A percentile compares a stretch with the other conserved stretches of the same genome.
These are phyloP conservation scores for Astrothelium macrocarpum DNA, from an alignment of 495 filamentous ascomycete species.

Conservation along the genomic window DNA sequence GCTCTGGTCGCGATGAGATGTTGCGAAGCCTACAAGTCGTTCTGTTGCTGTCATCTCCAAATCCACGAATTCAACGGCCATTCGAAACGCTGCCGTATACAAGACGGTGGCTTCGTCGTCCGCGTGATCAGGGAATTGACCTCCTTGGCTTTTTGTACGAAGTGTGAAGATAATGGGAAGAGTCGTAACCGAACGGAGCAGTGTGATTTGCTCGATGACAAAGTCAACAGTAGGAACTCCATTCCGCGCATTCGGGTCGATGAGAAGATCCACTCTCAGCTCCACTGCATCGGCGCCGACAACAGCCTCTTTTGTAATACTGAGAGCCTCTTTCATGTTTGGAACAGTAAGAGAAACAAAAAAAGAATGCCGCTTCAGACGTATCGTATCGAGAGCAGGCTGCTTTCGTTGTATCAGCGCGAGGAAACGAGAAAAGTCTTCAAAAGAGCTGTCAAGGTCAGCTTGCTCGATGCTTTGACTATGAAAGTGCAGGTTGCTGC, in stretches of 20 bases:
- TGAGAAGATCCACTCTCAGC: constrained; percentile 81
- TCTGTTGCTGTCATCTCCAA: constrained; percentile 84
- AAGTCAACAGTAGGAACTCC: constrained; percentile 61
- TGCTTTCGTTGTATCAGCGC: constrained; percentile 59
- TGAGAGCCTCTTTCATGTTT: constrained; percentile 50
- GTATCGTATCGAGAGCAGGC: constrained; percentile 53
- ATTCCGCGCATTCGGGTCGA: constrained; percentile 53
- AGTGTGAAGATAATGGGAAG: constrained; percentile 91
- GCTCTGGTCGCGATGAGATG: constrained; percentile 49
- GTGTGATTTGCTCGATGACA: constrained; percentile 68
- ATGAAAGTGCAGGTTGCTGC: constrained; percentile 92
- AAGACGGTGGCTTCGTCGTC: constrained; percentile 58
- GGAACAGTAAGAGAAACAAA: constrained; percentile 88
- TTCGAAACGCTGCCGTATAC: constrained; percentile 66
- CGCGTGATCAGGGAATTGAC: constrained; percentile 73
- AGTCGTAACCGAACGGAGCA: constrained; percentile 63
- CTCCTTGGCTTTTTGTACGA: constrained; percentile 76
- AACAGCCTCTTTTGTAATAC: constrained; percentile 59
- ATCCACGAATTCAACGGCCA: constrained; percentile 86
- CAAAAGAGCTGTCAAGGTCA: constrained; percentile 51
- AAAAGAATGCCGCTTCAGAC: constrained; percentile 69
- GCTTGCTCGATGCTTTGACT: constrained; percentile 57
- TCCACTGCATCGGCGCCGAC: constrained; percentile 92
- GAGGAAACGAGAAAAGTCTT: constrained; percentile 75
- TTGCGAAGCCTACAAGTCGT: constrained; percentile 54